Conservation (phyloP, 352 stramenopile genomes). For the Hyphochytrium catenoides region DNA sequence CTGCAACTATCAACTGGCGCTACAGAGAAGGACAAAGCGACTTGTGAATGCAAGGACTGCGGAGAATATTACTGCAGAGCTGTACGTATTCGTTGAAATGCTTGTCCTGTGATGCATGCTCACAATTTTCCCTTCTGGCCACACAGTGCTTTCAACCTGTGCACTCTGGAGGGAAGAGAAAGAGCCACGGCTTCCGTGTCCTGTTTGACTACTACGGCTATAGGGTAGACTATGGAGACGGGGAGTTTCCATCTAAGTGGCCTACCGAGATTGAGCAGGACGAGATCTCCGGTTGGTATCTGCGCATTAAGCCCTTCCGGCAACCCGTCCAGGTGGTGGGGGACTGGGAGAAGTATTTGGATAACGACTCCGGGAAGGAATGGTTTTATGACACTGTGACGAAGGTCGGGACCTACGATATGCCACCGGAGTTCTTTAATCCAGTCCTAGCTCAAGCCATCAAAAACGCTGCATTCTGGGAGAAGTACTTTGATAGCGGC, state of each 20-base stretch:
- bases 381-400: slow-evolving; percentile 53
- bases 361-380: slow-evolving; percentile 14
- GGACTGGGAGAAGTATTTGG: slow-evolving; percentile 30
- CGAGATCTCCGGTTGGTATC: slow-evolving; percentile 44
- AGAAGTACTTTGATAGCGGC: too few relatives aligned
- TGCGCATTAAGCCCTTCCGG: slow-evolving; percentile 25
- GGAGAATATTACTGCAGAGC: slow-evolving; percentile 61
- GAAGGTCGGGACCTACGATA: slow-evolving; percentile 21
- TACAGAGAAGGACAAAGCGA: slow-evolving; percentile 15
- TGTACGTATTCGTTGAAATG: slow-evolving; percentile 10
- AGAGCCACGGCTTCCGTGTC: slow-evolving; percentile 46
- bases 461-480: too few relatives aligned
- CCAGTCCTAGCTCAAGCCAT: slow-evolving; percentile 2
- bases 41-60: slow-evolving; percentile 67
- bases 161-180: slow-evolving; percentile 48
- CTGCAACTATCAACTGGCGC: slow-evolving; percentile 6
- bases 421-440: slow-evolving; percentile 13
- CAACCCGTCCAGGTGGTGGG: slow-evolving; percentile 18
- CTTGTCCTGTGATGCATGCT: neutral
- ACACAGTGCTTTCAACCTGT: slow-evolving; percentile 56
- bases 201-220: slow-evolving; percentile 73
- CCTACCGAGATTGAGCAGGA: slow-evolving; percentile 65
- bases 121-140: neutral
- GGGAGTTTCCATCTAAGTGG: slow-evolving; percentile 68
- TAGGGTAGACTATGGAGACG: slow-evolving; percentile 67